A percentile compares a stretch with the other conserved stretches of the same genome.
Evolutionary conservation across 208 protist genomes (phyloP).

Genomic region (Leishmania amazonensis): DNA sequence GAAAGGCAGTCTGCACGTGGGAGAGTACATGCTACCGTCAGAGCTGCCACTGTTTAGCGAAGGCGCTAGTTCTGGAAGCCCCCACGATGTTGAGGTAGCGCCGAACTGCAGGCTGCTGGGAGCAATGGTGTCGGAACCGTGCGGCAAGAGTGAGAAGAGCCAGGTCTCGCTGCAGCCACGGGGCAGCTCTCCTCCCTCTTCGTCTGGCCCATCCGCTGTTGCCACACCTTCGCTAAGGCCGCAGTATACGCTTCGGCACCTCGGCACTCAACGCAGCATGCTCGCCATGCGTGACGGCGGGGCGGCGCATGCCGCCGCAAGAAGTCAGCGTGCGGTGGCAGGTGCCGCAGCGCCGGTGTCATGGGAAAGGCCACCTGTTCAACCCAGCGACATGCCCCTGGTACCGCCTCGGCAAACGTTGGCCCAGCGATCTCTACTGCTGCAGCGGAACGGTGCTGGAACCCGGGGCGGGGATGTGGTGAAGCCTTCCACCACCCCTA

Average conservation of each 20-base stretch:
- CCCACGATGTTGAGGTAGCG: not conserved
- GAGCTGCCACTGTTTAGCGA: not conserved
- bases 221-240: not conserved
- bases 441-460: not conserved
- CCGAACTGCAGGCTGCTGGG: not conserved
- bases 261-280: constrained; percentile 1
- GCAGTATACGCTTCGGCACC: not conserved
- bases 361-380: constrained; percentile 1
- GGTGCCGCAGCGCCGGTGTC: not conserved
- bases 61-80: not conserved
- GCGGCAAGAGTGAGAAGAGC: not conserved
- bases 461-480: not conserved
- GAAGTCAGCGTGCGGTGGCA: not conserved
- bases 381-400: not conserved
- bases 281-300: not conserved
- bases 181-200: not conserved
- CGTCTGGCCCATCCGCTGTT: not conserved
- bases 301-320: not conserved
- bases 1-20: not conserved
- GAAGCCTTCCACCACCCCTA: not conserved
- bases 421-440: not conserved
- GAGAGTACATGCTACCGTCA: constrained; percentile 12
- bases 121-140: not conserved
- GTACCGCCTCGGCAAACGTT: constrained; percentile 8
- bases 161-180: not conserved